These are phyloP conservation scores for Aspergillus hancockii DNA, from an alignment of 495 filamentous ascomycete genomes.

Conservation along the genomic window DNA sequence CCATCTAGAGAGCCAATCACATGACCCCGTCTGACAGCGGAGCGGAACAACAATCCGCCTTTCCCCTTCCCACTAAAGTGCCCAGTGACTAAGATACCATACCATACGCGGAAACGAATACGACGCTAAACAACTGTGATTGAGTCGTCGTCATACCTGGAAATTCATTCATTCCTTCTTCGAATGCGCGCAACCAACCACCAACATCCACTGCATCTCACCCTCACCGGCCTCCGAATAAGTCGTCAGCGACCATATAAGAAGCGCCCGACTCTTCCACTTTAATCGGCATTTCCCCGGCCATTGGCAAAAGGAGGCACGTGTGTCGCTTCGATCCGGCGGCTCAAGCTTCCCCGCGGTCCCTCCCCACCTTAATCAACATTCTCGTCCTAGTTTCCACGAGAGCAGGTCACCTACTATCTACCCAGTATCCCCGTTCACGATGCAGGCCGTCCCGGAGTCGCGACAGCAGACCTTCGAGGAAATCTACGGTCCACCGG, in stretches of 20 bases:
- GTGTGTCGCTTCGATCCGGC: neutral
- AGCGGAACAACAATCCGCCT: neutral
- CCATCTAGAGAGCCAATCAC: no score
- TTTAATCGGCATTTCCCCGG: neutral
- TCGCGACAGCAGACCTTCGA: constrained; percentile 92
- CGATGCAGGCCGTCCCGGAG: constrained; percentile 81
- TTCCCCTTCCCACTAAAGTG: neutral
- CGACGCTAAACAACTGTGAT: neutral
- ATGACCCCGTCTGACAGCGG: neutral
- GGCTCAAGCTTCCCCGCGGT: constrained; percentile 13
- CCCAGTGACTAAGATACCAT: neutral
- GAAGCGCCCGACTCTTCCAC: neutral
- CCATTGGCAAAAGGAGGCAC: no score
- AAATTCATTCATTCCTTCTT: neutral
- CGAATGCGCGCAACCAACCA: neutral
- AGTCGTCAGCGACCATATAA: neutral
- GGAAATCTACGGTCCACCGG: constrained; percentile 97
- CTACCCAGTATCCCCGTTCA: constrained; percentile 25
- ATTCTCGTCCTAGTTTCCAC: neutral
- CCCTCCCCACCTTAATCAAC: constrained; percentile 4
- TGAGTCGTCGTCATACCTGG: neutral
- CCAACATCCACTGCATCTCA: neutral
- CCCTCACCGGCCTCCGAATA: neutral
- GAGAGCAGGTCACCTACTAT: neutral
- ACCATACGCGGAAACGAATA: neutral